Conservation (phyloP, 345 rosid genomes). For the Salix viminalis region DNA sequence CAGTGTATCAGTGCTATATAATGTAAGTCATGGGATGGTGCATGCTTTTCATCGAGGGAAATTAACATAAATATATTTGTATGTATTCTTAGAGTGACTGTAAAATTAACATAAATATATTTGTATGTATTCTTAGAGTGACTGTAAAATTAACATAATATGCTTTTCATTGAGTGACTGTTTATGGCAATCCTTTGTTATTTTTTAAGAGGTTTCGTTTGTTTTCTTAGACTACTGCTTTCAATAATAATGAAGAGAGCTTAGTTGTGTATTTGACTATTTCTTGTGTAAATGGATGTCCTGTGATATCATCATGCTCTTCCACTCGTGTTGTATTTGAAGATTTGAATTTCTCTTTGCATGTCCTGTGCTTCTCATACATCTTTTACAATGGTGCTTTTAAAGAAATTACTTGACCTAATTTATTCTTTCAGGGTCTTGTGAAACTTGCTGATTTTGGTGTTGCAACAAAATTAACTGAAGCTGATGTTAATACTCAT, state of each 20-base stretch:
- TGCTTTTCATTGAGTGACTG: not conserved
- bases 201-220: not conserved
- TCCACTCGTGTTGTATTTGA: not conserved
- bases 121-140: too few relatives aligned
- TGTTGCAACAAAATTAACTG: conserved; percentile 96
- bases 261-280: not conserved
- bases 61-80: too few relatives aligned
- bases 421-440: conserved; percentile 57
- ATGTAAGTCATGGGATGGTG: not conserved
- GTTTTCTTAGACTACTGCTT: not conserved
- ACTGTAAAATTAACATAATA: not conserved
- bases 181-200: not conserved
- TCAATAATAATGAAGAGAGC: not conserved
- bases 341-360: not conserved
- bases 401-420: conserved; percentile 12
- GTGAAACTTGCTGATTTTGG: conserved; percentile 99
- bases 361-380: not conserved
- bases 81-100: too few relatives aligned
- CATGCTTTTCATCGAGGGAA: not conserved
- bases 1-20: not conserved
- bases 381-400: not conserved
- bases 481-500: conserved; percentile 95
- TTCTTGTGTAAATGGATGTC: not conserved
- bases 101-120: not conserved
- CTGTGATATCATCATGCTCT: not conserved